Percentiles rank a stretch among this genome's conserved stretches.
phyloP scores from a whole-genome alignment of 805 yeast genomes.

The Hanseniaspora guilliermondii region DNA sequence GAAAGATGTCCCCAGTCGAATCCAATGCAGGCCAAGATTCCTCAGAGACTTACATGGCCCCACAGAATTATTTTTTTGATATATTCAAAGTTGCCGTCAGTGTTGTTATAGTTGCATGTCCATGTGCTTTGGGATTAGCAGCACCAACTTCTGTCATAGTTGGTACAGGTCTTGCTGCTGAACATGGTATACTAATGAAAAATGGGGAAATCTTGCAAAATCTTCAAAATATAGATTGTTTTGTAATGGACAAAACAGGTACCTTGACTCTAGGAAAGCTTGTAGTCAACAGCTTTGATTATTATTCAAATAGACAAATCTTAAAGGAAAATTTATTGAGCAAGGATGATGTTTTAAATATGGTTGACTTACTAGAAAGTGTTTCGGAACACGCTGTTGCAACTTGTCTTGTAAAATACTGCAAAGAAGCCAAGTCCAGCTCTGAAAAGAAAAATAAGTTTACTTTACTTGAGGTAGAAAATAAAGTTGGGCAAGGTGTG shows the following conservation, averaged over 20 bases:
- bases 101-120: constrained; percentile 95
- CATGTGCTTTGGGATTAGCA: constrained; percentile 93
- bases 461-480: constrained; percentile 22
- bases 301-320: constrained; percentile 15
- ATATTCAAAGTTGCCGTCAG: constrained; percentile 74
- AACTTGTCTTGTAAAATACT: constrained; percentile 43
- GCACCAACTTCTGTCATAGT: constrained; percentile 99
- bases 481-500: constrained; percentile 31
- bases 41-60: constrained; percentile 2
- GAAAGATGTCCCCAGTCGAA: constrained; percentile 16
- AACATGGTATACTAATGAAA: constrained; percentile 76
- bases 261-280: constrained; percentile 81
- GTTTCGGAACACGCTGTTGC: constrained; percentile 85
- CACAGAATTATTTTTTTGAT: constrained; percentile 47
- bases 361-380: constrained; percentile 47
- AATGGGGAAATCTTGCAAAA: constrained; percentile 83
- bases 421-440: constrained; percentile 17
- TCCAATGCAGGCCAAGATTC: neutral
- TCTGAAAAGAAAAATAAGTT: neutral
- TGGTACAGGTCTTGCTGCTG: constrained; percentile 93
- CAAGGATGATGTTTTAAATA: constrained; percentile 36
- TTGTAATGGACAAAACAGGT: constrained; percentile 91
- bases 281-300: constrained; percentile 30
- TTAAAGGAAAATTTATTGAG: constrained; percentile 14
- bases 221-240: constrained; percentile 48